phyloP scores from a whole-genome alignment of 176 grass and related monocot species.

The Rhynchospora tenuis region DNA sequence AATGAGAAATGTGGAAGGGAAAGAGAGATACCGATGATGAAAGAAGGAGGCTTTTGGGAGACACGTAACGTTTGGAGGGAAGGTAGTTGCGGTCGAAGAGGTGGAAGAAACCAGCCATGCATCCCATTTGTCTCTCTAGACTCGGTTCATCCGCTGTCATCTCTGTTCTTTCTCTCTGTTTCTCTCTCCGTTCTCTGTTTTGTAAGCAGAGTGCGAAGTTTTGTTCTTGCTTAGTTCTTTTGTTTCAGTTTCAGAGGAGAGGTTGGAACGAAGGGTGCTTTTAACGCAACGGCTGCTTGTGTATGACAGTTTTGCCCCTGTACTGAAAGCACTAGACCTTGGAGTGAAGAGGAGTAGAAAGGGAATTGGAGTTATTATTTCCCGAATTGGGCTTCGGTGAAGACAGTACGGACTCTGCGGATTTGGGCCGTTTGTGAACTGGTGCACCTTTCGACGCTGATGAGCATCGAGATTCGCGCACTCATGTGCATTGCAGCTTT shows the following conservation, averaged over 20 bases:
- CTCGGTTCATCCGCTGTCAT: slow-evolving; percentile 3
- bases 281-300: not conserved
- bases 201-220: not conserved
- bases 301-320: not conserved
- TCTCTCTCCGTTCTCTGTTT: not conserved
- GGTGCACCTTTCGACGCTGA: slow-evolving; percentile 22
- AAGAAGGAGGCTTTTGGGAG: slow-evolving; percentile 17
- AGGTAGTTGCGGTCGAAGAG: slow-evolving; percentile 31
- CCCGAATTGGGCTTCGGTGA: not conserved
- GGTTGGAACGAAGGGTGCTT: not conserved
- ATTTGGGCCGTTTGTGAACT: slow-evolving; percentile 17
- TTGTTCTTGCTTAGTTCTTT: not conserved
- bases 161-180: not conserved
- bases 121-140: slow-evolving; percentile 27
- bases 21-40: not conserved
- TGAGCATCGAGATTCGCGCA: slow-evolving; percentile 18
- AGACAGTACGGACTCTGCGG: not conserved
- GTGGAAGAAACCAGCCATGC: slow-evolving; percentile 34
- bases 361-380: not conserved
- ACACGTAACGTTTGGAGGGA: slow-evolving; percentile 12
- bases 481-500: slow-evolving; percentile 6
- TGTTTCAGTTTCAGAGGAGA: not conserved
- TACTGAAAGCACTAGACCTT: not conserved
- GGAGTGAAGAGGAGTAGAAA: not conserved
- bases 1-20: not conserved